Conservation (phyloP, 202 grass and related monocot genomes). For the Elaeis oleifera region DNA sequence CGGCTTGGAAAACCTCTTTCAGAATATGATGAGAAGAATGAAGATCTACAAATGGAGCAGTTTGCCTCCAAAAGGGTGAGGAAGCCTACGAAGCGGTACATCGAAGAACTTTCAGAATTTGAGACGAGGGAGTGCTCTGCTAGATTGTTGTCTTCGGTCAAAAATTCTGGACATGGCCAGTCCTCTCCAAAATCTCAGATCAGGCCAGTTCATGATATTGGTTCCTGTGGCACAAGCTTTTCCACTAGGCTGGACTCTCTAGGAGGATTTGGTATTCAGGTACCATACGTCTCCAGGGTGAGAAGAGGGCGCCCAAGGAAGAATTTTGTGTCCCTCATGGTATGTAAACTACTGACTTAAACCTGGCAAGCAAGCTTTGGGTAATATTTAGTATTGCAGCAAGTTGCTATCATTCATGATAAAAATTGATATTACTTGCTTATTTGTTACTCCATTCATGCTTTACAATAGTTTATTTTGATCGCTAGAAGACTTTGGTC, state of each 20-base stretch:
- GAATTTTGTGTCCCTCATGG: constrained; percentile 57
- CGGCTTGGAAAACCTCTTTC: constrained; percentile 29
- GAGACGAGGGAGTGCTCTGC: constrained; percentile 42
- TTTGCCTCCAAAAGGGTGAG: constrained; percentile 61
- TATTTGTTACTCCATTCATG: too few species aligned
- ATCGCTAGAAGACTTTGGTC: too few species aligned
- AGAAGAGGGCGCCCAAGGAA: constrained; percentile 87
- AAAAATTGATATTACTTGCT: too few species aligned
- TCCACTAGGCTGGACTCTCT: constrained; percentile 64
- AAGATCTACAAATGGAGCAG: constrained; percentile 32
- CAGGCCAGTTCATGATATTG: constrained; percentile 32
- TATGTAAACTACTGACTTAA: constrained; percentile 42
- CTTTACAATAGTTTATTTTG: too few species aligned
- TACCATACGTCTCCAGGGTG: constrained; percentile 73
- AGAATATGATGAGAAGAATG: constrained; percentile 32
- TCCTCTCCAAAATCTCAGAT: constrained; percentile 28
- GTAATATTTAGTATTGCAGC: too few species aligned
- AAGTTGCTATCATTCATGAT: too few species aligned
- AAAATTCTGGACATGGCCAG: constrained; percentile 33
- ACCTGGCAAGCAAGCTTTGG: constrained; percentile 5
- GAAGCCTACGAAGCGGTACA: constrained; percentile 95
- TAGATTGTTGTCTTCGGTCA: constrained; percentile 41
- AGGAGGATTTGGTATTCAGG: constrained; percentile 67
- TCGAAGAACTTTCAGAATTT: constrained; percentile 74
- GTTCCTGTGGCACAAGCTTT: constrained; percentile 26